Base-by-base conservation (phyloP, 768 basidiomycete genomes). In the Punctularia strigosozonata region DNA sequence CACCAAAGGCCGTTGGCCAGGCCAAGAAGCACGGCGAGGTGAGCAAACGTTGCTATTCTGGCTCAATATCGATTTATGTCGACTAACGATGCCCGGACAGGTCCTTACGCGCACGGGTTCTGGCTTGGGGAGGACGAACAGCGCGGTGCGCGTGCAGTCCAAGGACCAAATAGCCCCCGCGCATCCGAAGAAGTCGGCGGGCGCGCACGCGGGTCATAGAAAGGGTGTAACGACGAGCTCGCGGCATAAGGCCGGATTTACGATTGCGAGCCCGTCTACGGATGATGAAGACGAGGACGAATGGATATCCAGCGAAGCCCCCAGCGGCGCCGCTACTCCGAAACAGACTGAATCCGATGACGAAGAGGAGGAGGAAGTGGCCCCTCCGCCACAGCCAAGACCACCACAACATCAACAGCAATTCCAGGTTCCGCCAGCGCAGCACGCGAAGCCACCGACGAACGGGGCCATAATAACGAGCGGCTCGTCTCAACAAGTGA, bases 271-370 rank as follows among this genome's bases (percentile, higher is more conserved):
- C 37, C 60, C 69, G 22, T 61, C 58, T 28, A 66, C 57, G 19
- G 68, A 64, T 26, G 68, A 64, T 10, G 75, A 75, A 46, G 47
- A 53, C 42, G 80, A 81, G 8, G 80, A 82, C 40, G 83, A 75
- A 41, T 85, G 81, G 81, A 68, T 80, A 1, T 85, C 82, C 20
- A 82, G 77, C 52, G 80, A 81, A 56, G n/a, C n/a, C n/a, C n/a
- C n/a, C n/a, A 84, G 80, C 49, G 82, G 80, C 5, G 77, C 73
- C 0, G 80, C 62, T 1, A 85, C 82, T 2, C 83, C 82, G 4
- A 69, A 68, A 46, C 59, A 64, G 6, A 43, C 60, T 36, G 65
- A 64, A 26, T 71, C 73, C 1, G 68, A 69, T 36, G 64, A 64
- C 15, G 62, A 50, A 14, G 43, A 48, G 10, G 42, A 41, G 13